Evolutionary conservation across 139 green algal genomes (phyloP), one percentile per base, ranked within the genome.

Genomic region (Chlamydomonas incerta): DNA sequence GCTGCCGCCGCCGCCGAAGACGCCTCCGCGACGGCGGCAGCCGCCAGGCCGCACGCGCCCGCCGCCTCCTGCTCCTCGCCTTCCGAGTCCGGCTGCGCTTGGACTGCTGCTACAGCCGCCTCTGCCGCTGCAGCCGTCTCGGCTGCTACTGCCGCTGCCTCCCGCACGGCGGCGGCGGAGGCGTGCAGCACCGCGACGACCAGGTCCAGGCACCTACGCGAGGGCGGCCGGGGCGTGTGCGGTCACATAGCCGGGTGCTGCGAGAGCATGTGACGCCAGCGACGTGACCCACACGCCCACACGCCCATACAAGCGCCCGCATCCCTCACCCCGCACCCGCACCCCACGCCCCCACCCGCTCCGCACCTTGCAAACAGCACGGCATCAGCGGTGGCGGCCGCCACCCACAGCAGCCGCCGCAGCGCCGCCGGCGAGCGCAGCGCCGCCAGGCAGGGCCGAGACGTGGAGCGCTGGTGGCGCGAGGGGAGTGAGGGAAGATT

Each of bases 131-230:
- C 46, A 26, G 41, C 70, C 10, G 70, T 23, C 21, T 41, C 70
- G 11, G 73, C 55, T 26, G 55, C 55, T 26, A 26, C 55, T 29
- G 55, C 55, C 8, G 24, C 50, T 0, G 73, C 55, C 52, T 50
- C 41, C 41, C 41, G 41, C 41, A 50, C 41, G 60, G 60, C 24
- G 60, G 55, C 37, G 9, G 75, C 66, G 3, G 75, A 62, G 37
- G 75, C 75, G 75, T 82, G 75, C 75, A 82, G 75, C 60, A 82
- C 60, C 3, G 75, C 35, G 6, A 82, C 75, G 15, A 82, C 24
- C 28, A 34, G 3, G 75, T 82, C 75, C 3, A 82, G 75, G 35
- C 46, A 72, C 62, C 75, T 82, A 35, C 2, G 34, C 11, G 67
- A 20, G 33, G 67, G n/a, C 1, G 63, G 63, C 58, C 9, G 24